Evolutionary conservation across 148 eudicot species (phyloP), one percentile per base, ranked within the genome.

Genomic region (Rheum nobile): DNA sequence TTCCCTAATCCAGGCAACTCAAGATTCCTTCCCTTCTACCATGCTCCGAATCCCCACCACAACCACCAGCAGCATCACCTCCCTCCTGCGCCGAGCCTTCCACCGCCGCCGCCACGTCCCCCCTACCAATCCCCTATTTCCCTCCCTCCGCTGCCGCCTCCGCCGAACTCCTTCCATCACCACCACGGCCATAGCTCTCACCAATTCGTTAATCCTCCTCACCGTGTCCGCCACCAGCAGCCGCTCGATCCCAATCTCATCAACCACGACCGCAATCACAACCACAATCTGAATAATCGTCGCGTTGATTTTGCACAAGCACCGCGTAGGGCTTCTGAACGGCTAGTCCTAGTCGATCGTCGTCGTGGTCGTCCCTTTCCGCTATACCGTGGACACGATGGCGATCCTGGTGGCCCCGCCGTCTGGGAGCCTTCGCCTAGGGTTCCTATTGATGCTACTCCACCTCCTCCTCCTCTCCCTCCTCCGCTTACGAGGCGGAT

Each of bases 301-400:
- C 44, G 2, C 50, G 21, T 75, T 41, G 73, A 67, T 16, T 80
- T 76, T 31, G 47, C 48, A 9, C 77, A 38, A 9, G 17, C 79
- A 1, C 80, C 84, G 1, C 76, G 83, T 75, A 83, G 85, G 82
- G 82, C 79, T 83, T 54, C 81, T 35, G 42, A 75, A 57, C 77
- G 81, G 59, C 78, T 74, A 28, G 67, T 47, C 43, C 14, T 32
- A 11, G 70, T 48, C 71, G 84, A 77, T 32, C 55, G 55, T 70
- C 76, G 70, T 13, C 84, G 79, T 6, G 47, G 35, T 72, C 75
- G 74, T 12, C 85, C 79, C 6, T 80, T 77, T 31, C 74, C 78
- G 43, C 82, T 47, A 34, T 50, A 31, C 31, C 70, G 59, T 39
- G 72, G 65, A 21, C 67, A 55, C 3, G 80, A 72, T 37, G 57